These are phyloP conservation scores for Rhodotorula sphaerocarpa DNA, from an alignment of 768 basidiomycete genomes.

Conservation along the genomic window DNA sequence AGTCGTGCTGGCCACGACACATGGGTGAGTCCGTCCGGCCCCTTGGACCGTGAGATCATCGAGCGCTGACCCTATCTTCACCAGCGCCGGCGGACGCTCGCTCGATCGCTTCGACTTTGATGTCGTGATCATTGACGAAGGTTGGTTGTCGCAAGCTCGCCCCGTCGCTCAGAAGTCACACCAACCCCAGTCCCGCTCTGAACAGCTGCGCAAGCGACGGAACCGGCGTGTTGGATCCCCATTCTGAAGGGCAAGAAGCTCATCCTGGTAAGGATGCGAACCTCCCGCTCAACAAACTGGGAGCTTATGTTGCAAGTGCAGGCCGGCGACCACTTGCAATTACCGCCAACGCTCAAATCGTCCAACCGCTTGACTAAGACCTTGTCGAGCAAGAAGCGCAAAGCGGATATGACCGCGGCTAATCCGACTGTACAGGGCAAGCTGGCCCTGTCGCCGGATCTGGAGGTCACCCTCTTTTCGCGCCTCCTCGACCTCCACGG, in stretches of 20 bases:
- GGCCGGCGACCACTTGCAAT: constrained; percentile 90
- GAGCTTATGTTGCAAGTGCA: constrained; percentile 49
- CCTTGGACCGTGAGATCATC: neutral
- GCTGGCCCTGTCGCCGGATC: constrained; percentile 58
- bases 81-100: constrained; percentile 67
- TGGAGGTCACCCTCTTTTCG: constrained; percentile 87
- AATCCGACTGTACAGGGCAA: neutral
- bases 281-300: neutral
- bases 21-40: constrained; percentile 51
- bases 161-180: neutral
- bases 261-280: constrained; percentile 31
- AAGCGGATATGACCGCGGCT: neutral
- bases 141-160: neutral
- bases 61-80: neutral
- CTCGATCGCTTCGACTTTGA: constrained; percentile 72
- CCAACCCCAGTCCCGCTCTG: neutral
- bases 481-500: constrained; percentile 85
- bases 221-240: constrained; percentile 95
- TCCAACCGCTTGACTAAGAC: constrained; percentile 41
- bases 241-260: constrained; percentile 78
- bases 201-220: constrained; percentile 80
- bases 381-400: constrained; percentile 16
- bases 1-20: constrained; percentile 89
- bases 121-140: constrained; percentile 87
- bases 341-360: constrained; percentile 83